These are phyloP conservation scores for Zygosaccharomyces bailii DNA, from an alignment of 805 yeast species.

Conservation along the genomic window DNA sequence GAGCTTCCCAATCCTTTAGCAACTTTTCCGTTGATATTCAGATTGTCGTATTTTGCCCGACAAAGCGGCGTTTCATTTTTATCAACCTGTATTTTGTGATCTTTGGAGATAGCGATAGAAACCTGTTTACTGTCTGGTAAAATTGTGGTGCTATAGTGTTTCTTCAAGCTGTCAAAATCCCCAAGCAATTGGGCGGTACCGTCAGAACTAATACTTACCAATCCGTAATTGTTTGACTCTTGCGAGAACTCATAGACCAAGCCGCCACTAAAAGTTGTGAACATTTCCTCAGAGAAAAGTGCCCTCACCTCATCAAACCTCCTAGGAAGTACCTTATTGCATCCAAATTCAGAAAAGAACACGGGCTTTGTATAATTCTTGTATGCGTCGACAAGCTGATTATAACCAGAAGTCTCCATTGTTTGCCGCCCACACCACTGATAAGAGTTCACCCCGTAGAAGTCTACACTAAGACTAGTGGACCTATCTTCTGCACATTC, in stretches of 20 bases:
- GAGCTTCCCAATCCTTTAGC: slow-evolving; percentile 43
- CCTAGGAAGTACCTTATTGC: slow-evolving; percentile 79
- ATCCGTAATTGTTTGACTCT: slow-evolving; percentile 75
- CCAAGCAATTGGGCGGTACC: slow-evolving; percentile 41
- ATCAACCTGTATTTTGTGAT: slow-evolving; percentile 1
- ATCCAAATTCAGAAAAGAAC: slow-evolving; percentile 88
- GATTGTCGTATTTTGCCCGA: slow-evolving; percentile 40
- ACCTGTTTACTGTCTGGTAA: slow-evolving; percentile 28
- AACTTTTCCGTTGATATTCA: slow-evolving; percentile 40
- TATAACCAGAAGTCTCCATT: slow-evolving; percentile 72
- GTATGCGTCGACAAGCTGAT: slow-evolving; percentile 67
- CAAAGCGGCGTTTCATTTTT: slow-evolving; percentile 35
- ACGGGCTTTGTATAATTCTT: slow-evolving; percentile 67
- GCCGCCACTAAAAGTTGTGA: slow-evolving; percentile 78
- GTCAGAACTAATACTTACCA: slow-evolving; percentile 50
- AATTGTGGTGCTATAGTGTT: slow-evolving; percentile 41
- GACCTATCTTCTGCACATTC: slow-evolving; percentile 60
- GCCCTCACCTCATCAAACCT: slow-evolving; percentile 70
- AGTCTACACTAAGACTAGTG: slow-evolving; percentile 60
- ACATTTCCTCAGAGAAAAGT: slow-evolving; percentile 69
- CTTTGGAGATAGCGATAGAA: slow-evolving; percentile 6
- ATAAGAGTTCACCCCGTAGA: slow-evolving; percentile 92
- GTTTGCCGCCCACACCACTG: slow-evolving; percentile 96
- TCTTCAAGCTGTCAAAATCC: slow-evolving; percentile 50
- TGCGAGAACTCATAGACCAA: slow-evolving; percentile 77